Evolutionary conservation across 257 asterid species (phyloP).

Genomic region (Rubia yunnanensis): DNA sequence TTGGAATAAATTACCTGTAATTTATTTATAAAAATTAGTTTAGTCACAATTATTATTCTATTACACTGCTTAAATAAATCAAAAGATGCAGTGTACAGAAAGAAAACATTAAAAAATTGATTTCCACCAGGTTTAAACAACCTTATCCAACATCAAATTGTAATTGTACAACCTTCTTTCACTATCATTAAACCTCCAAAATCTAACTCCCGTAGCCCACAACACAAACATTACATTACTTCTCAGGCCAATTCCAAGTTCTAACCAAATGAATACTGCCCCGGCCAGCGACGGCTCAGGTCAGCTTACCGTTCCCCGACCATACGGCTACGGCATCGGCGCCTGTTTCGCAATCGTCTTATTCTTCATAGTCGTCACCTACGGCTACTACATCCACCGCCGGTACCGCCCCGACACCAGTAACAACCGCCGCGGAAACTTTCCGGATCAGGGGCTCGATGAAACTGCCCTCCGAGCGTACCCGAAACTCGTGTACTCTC

Average conservation of each 20-base stretch:
- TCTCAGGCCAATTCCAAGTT: not conserved
- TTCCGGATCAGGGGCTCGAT: slow-evolving; percentile 20
- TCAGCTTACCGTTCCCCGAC: not conserved
- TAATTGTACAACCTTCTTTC: not conserved
- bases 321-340: slow-evolving; percentile 4
- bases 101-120: too few species aligned
- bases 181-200: not conserved
- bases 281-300: not conserved
- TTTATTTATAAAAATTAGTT: too few species aligned
- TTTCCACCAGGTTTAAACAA: not conserved
- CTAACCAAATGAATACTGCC: not conserved
- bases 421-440: not conserved
- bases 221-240: too few species aligned
- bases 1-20: too few species aligned
- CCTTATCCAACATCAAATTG: not conserved
- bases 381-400: slow-evolving; percentile 1
- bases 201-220: not conserved
- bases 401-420: not conserved
- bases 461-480: slow-evolving; percentile 28
- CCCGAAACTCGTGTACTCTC: slow-evolving; percentile 34
- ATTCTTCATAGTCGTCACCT: not conserved
- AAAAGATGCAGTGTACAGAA: too few species aligned
- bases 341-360: not conserved
- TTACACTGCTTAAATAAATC: too few species aligned
- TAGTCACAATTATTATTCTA: too few species aligned